Evolutionary conservation across 306 rosid genomes (phyloP).

Genomic region (Begonia fuchsioides): DNA sequence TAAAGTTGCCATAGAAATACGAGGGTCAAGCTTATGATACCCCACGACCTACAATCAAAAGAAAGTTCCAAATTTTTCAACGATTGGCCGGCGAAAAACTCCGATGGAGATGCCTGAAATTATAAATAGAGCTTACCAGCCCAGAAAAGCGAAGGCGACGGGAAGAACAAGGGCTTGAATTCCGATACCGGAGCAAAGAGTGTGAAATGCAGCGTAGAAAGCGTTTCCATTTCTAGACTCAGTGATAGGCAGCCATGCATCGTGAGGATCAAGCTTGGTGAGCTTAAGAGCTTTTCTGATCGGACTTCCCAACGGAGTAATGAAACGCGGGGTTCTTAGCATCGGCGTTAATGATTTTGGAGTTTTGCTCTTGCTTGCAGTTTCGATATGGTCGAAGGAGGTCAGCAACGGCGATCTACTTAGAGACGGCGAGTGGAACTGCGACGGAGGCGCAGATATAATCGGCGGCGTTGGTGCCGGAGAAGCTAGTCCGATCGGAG

Average conservation of each 20-base stretch:
- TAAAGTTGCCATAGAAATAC: conserved; percentile 33
- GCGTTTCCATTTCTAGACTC: conserved; percentile 33
- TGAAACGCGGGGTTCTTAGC: conserved; percentile 5
- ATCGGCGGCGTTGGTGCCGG: background rate
- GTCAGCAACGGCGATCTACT: conserved; percentile 12
- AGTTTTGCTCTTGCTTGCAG: background rate
- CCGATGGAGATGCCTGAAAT: background rate
- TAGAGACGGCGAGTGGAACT: conserved; percentile 11
- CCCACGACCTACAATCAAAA: conserved; percentile 26
- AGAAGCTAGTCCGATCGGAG: background rate
- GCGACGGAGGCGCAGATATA: conserved; percentile 11
- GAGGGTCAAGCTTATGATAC: conserved; percentile 20
- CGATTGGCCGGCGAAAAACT: background rate
- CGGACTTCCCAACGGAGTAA: conserved; percentile 14
- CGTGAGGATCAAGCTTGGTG: conserved; percentile 10
- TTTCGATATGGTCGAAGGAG: conserved; percentile 3
- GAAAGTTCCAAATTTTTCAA: background rate
- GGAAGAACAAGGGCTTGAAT: conserved; percentile 35
- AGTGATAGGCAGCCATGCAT: conserved; percentile 38
- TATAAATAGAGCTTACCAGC: conserved; percentile 18
- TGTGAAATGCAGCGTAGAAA: conserved; percentile 33
- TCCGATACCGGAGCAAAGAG: conserved; percentile 29
- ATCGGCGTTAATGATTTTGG: conserved; percentile 5
- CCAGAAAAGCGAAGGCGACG: conserved; percentile 31
- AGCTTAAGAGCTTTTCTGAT: conserved; percentile 8